Conservation (phyloP, 306 rosid species). For the Citrullus mucosospermus region DNA sequence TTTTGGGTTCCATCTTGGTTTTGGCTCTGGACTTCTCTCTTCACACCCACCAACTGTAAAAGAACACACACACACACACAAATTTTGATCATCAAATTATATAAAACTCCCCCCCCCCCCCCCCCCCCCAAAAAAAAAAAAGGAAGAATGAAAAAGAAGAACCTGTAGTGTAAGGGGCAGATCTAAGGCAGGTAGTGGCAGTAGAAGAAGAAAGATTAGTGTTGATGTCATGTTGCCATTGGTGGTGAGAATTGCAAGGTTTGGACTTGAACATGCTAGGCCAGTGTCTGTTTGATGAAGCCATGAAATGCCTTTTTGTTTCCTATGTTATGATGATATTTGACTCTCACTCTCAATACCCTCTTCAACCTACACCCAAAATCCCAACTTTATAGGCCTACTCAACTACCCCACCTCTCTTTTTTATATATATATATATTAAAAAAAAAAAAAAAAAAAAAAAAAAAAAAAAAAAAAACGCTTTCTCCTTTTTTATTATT, state of each 20-base stretch:
- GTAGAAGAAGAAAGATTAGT: conserved; percentile 45
- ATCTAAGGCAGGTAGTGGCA: conserved; percentile 34
- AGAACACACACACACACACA: too few relatives aligned
- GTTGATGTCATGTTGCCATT: conserved; percentile 85
- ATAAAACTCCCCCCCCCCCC: too few relatives aligned
- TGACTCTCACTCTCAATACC: conserved; percentile 12
- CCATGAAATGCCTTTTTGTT: conserved; percentile 47
- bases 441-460: not conserved
- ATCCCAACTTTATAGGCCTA: conserved; percentile 59
- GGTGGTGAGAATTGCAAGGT: conserved; percentile 82
- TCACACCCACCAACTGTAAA: conserved; percentile 31
- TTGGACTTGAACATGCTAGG: conserved; percentile 98
- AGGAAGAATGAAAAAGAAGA: not conserved
- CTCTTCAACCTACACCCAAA: conserved; percentile 18
- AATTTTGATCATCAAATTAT: not conserved
- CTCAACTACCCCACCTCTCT: conserved; percentile 29
- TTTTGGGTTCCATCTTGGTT: conserved; percentile 93
- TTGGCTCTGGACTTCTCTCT: conserved; percentile 88
- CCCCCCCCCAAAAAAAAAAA: not conserved
- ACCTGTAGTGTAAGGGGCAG: conserved; percentile 45
- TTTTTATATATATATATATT: not conserved
- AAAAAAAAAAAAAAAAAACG: not conserved
- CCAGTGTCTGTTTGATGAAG: conserved; percentile 98
- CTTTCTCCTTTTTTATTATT: not conserved
- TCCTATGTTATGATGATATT: conserved; percentile 19